Evolutionary conservation across 345 rosid species (phyloP).

Genomic region (Gossypium longicalyx): DNA sequence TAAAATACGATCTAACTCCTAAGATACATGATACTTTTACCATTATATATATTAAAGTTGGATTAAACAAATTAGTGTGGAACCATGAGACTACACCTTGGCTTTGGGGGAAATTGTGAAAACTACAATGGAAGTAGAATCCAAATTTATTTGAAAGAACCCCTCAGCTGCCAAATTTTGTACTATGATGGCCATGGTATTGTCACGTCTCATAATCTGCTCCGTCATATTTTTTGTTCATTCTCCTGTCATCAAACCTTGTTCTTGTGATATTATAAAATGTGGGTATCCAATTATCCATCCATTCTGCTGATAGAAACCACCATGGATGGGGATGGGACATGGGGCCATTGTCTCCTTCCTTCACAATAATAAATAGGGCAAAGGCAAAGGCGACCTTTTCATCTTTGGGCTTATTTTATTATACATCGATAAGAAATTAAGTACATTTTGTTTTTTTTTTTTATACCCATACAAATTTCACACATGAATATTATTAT

Average conservation of each 20-base stretch:
- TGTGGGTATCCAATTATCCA: too few species aligned
- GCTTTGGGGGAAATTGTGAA: neutral
- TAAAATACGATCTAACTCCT: too few species aligned
- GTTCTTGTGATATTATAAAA: neutral
- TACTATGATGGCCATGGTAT: neutral
- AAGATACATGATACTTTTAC: rapidly evolving
- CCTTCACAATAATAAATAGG: neutral
- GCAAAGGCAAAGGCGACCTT: neutral
- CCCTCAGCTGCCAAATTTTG: neutral
- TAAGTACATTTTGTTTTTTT: too few species aligned
- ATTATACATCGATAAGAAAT: neutral
- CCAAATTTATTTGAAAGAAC: neutral
- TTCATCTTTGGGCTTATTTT: neutral
- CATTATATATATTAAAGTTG: too few species aligned
- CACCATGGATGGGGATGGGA: neutral
- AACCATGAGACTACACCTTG: too few species aligned
- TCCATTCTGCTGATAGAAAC: neutral
- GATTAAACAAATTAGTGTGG: too few species aligned
- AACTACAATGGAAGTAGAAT: neutral
- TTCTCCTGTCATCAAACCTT: neutral
- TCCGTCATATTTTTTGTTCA: neutral
- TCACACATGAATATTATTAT: too few species aligned
- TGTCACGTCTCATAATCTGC: neutral
- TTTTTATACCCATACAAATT: too few species aligned
- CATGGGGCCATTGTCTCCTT: conserved; percentile 10